Evolutionary conservation across 805 yeast genomes (phyloP), one percentile per base, ranked within the genome.

Genomic region (Ogataea corticis): DNA sequence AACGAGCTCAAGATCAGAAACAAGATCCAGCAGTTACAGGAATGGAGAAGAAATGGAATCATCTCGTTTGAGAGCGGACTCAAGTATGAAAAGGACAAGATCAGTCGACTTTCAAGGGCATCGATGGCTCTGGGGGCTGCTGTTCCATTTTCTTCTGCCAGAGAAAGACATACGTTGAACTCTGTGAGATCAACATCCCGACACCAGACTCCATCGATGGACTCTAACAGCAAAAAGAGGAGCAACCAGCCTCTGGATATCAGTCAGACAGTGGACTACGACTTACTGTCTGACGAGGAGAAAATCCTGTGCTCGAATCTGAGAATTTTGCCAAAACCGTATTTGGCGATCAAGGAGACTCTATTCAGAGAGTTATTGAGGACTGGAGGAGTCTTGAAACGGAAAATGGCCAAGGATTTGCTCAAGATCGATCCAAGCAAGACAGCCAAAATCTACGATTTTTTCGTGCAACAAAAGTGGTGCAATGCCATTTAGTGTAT

Each of bases 391-490:
- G 68, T 76, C 6, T 64, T 94, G 58, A 87, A 87, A 69, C 85
- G 87, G 67, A 84, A 87, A 59, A 83, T 85, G 14, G 94, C 96
- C n/a, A 76, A 90, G 56, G 96, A 86, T 47, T 69, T 89, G 45
- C 69, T 88, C 49, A 86, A 88, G 58, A 82, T 94, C 44, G 99
- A 94, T 61, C 85, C 90, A 13, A 76, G 79, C 53, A 94, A 92
- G 64, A 88, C 96, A 2, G 83, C 87, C 19, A 82, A 85, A 63
- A 85, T 94, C 41, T 94, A 87, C 66, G 98, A 94, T 61, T 94
- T 94, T 61, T 94, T 94, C 65, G 87, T 86, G 49, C 81, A 83
- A 48, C 97, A 94, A 75, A 87, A 88, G 47, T 94, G 99, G 99
- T 79, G 82, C 59, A 59, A 58, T 47, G 55, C 65, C 41, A 51